phyloP scores from a whole-genome alignment of 441 rosid genomes.

The Populus hybrid region DNA sequence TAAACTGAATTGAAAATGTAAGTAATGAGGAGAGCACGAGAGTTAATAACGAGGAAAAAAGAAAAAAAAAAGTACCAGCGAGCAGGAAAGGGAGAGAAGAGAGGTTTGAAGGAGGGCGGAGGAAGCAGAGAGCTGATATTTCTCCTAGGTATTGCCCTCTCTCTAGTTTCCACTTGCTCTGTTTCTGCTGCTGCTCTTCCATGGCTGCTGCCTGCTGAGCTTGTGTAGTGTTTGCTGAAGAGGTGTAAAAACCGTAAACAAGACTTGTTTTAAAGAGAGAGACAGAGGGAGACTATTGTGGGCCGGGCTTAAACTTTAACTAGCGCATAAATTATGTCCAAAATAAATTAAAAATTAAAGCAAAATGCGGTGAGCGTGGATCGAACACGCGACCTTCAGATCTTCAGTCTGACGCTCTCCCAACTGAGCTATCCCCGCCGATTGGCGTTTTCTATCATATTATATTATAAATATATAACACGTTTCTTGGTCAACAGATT shows the following conservation, averaged over 20 bases:
- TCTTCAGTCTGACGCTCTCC: conserved; percentile 95
- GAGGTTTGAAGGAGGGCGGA: conserved; percentile 48
- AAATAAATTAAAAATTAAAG: no score
- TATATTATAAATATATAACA: no score
- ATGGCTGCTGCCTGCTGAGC: conserved; percentile 24
- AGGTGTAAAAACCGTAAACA: neutral
- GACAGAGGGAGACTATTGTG: neutral
- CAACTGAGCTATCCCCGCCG: conserved; percentile 78
- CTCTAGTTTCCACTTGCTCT: conserved; percentile 37
- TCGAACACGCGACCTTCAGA: conserved; percentile 85
- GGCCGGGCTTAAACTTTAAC: neutral
- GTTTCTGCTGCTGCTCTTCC: conserved; percentile 38
- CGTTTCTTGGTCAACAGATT: no score
- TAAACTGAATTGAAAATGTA: neutral
- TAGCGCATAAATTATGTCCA: neutral
- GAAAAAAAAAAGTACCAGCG: conserved; percentile 45
- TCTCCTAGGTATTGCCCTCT: conserved; percentile 77
- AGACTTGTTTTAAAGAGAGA: neutral
- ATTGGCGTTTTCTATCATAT: no score
- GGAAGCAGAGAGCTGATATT: conserved; percentile 74
- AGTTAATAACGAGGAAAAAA: neutral
- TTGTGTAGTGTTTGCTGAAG: neutral
- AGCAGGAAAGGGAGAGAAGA: conserved; percentile 66
- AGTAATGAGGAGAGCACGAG: neutral
- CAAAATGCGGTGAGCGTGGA: conserved; percentile 70